Evolutionary conservation across 169 alveolate genomes (phyloP), one percentile per base, ranked within the genome.

Genomic region (Toxoplasma gondii): DNA sequence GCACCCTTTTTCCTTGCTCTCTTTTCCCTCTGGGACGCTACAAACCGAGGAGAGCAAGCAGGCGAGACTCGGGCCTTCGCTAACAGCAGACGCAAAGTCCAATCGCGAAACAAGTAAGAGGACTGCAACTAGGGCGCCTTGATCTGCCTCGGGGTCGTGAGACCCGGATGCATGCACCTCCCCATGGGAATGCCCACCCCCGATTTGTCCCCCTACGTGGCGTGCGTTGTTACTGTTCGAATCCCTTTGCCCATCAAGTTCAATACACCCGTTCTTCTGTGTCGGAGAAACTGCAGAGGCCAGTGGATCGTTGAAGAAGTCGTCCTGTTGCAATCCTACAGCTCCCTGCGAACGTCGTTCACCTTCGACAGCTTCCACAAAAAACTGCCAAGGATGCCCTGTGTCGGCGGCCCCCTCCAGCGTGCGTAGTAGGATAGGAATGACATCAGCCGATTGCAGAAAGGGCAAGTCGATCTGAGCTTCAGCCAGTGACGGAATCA

Each of bases 101-200:
- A 74, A 44, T 34, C 84, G 84, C 17, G 84, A 74, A 4, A 74
- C 49, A 19, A 74, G 45, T 44, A 74, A 34, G 41, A 74, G 45
- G 29, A 74, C 84, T 24, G 84, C 84, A 27, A 74, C 84, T 38
- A 74, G 84, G 27, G 84, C 84, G 49, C 84, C 84, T 74, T n/a
- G 45, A 34, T n/a, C 41, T 7, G 9, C 39, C 0, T 74, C 49
- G 84, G 12, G 12, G 27, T 69, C 84, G 16, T 19, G 78, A 0
- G 78, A 10, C 78, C 78, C 34, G 34, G 34, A 0, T 24, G 24
- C 78, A 24, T 29, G 34, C 36, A 36, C 78, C 9, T 29, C 78
- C 5, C 27, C 29, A 64, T 0, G 78, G 78, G 16, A 10, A 19
- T 24, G 29, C 36, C n/a, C 78, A 19, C 34, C 41, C 41, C 41